These are phyloP conservation scores for Prunus dulcis DNA, from an alignment of 306 rosid species.

Conservation along the genomic window DNA sequence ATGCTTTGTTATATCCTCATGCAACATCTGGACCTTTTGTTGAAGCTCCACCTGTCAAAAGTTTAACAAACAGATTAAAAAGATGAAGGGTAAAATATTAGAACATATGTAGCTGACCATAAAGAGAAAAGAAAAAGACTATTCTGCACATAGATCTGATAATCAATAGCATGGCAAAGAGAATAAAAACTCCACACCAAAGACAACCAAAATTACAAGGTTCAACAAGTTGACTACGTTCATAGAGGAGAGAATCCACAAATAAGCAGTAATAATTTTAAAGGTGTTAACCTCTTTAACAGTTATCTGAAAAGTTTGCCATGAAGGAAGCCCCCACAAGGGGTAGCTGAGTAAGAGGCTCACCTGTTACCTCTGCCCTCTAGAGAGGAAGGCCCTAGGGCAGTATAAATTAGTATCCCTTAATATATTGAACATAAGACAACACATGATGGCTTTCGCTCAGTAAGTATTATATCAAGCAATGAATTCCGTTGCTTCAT, in stretches of 20 bases:
- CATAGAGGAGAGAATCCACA: background rate
- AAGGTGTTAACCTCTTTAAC: no score
- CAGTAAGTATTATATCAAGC: background rate
- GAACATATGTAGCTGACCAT: background rate
- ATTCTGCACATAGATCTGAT: background rate
- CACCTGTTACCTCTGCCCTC: no score
- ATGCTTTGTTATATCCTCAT: slow-evolving; percentile 74
- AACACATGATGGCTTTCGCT: background rate
- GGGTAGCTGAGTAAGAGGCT: no score
- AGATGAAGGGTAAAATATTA: slow-evolving; percentile 1
- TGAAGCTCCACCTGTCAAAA: slow-evolving; percentile 71
- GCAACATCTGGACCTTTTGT: slow-evolving; percentile 61
- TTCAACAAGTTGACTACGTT: background rate
- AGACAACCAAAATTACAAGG: background rate
- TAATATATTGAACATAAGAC: background rate
- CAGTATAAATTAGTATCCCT: background rate
- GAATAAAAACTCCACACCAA: background rate
- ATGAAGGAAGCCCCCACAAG: no score
- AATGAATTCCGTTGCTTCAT: background rate
- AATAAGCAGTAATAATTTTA: no score
- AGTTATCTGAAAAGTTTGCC: no score
- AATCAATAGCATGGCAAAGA: background rate
- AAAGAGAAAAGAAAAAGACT: background rate
- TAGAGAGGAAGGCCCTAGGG: background rate
- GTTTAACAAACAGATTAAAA: slow-evolving; percentile 19